Evolutionary conservation across 2,329 filamentous ascomycete species (phyloP), one percentile per base, ranked within the genome.

Genomic region (Talaromyces amestolkiae): DNA sequence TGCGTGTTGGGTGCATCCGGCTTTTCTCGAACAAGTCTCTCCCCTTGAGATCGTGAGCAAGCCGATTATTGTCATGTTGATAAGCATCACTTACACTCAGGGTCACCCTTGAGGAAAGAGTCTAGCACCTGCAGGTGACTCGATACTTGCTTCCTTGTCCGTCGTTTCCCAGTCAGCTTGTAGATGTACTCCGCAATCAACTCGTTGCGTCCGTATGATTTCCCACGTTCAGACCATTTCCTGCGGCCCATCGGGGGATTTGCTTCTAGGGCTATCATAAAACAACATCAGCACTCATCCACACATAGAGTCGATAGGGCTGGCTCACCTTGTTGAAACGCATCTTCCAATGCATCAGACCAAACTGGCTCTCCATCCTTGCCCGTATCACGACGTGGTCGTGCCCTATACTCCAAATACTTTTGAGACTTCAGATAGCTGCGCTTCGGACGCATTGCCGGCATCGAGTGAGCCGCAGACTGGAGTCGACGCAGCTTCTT

Each of bases 41-140:
- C 77, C 76, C 75, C 76, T 78, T 54, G 15, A 45, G 31, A 59
- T 9, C 2, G 22, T 64, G 31, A 64, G 58, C 64, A 31, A 65
- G 58, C 51, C 22, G 49, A 37, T 24, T 33, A 33, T 41, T 47
- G 43, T n/a, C 2, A 31, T 54, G 75, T 31, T 45, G n/a, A 27
- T 10, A 33, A 27, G 53, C 7, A 43, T 54, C 15, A 58, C 81
- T 79, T 74, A 86, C 84, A 85, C 66, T 81, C 77, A 33, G 82
- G 81, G 67, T 86, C 81, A 5, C 81, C 79, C 68, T 80, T 79
- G 43, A 88, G 76, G 66, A 85, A 83, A 13, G 80, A 81, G 72
- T 86, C 86, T 22, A 89, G 77, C 2, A 88, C 86, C 73, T 89
- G 86, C 31, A 88, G 82, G 71, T 89, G 86, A 70, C 86, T 89